phyloP scores from a whole-genome alignment of 495 filamentous ascomycete species.

The Saxophila tyrrhenica region DNA sequence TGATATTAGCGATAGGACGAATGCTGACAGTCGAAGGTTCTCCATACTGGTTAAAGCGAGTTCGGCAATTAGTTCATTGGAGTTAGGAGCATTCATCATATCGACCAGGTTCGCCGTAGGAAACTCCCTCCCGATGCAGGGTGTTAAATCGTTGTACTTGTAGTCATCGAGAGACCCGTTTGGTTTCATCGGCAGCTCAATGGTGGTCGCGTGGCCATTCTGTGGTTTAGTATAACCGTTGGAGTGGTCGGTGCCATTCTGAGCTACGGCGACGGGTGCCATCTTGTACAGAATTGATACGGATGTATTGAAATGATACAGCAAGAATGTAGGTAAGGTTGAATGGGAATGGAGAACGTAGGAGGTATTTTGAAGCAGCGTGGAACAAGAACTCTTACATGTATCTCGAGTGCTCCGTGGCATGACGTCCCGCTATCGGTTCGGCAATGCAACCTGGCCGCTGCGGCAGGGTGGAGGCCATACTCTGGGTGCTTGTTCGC shows the following conservation, averaged over 20 bases:
- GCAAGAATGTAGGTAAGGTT: background rate
- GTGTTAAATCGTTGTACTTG: constrained; percentile 52
- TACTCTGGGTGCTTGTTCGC: background rate
- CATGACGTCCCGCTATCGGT: background rate
- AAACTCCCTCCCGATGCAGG: constrained; percentile 56
- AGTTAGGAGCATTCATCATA: constrained; percentile 40
- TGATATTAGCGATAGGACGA: constrained; percentile 31
- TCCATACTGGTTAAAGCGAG: constrained; percentile 51
- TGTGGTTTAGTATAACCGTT: background rate
- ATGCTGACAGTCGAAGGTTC: background rate
- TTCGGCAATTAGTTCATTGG: constrained; percentile 54
- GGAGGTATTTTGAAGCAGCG: too few species aligned
- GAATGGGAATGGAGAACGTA: background rate
- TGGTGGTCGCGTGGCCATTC: background rate
- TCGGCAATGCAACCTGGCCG: background rate
- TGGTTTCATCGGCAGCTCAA: background rate
- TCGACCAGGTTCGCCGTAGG: constrained; percentile 38
- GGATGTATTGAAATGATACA: background rate
- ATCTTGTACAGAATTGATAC: background rate
- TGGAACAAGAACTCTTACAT: too few species aligned
- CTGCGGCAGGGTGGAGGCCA: background rate
- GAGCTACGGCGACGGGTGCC: background rate
- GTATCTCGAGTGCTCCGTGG: too few species aligned
- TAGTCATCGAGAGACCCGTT: constrained; percentile 44
- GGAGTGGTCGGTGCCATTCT: background rate